Evolutionary conservation across 2,329 filamentous ascomycete genomes (phyloP).

Genomic region (Corinectria fuckeliana): DNA sequence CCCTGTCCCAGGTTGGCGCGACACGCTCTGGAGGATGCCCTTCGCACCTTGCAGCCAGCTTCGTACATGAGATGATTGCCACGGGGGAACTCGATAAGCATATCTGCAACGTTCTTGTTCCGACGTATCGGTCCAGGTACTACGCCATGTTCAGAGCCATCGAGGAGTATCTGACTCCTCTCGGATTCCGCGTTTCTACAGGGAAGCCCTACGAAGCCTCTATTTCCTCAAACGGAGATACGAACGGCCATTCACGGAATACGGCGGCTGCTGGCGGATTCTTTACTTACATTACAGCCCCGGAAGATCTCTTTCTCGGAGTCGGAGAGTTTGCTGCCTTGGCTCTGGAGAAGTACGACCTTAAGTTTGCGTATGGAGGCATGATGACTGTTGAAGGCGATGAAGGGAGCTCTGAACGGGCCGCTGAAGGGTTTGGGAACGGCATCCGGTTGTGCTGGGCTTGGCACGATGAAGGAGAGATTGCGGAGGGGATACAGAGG

Average conservation of each 20-base stretch:
- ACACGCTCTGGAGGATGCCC: constrained; percentile 5
- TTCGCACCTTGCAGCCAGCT: background rate
- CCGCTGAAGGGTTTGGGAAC: background rate
- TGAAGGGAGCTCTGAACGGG: background rate
- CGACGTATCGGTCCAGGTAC: constrained; percentile 28
- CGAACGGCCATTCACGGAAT: background rate
- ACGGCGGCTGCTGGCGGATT: constrained; percentile 2
- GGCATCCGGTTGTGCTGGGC: constrained; percentile 12
- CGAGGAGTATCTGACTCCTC: constrained; percentile 24
- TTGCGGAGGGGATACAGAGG: constrained; percentile 5
- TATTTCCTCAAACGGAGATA: background rate
- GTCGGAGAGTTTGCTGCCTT: background rate
- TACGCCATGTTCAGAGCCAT: constrained; percentile 25
- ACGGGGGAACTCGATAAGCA: constrained; percentile 26
- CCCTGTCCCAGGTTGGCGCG: background rate
- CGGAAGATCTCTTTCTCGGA: background rate
- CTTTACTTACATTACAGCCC: constrained; percentile 1
- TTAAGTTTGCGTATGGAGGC: constrained; percentile 11
- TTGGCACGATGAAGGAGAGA: constrained; percentile 6
- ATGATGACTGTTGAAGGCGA: constrained; percentile 13
- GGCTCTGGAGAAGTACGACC: background rate
- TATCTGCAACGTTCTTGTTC: constrained; percentile 26
- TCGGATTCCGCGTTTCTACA: constrained; percentile 21
- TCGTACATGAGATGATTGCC: constrained; percentile 26
- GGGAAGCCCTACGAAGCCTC: constrained; percentile 20